A percentile compares a stretch with the other conserved stretches of the same genome.
Evolutionary conservation across 2,329 filamentous ascomycete species (phyloP).

Genomic region (Colletotrichum sidae): DNA sequence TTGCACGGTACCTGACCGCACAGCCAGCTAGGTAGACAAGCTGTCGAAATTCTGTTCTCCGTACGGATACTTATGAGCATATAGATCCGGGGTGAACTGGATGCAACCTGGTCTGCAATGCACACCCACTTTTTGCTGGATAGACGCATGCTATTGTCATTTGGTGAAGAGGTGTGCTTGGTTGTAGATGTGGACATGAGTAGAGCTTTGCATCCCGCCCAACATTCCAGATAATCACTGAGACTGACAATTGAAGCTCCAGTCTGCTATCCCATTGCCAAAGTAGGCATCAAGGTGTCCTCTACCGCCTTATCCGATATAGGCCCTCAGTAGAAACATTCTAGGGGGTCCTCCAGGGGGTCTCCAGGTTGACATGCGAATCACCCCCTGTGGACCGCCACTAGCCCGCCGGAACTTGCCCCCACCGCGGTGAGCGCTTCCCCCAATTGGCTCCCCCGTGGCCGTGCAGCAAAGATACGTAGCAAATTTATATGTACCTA

Average conservation of each 20-base stretch:
- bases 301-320: constrained; percentile 26
- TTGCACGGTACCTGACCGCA: neutral
- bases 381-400: constrained; percentile 25
- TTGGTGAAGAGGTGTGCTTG: neutral
- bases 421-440: constrained; percentile 24
- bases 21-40: constrained; percentile 2
- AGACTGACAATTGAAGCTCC: neutral
- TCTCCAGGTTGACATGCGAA: constrained; percentile 1
- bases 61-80: no score
- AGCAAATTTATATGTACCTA: constrained; percentile 25
- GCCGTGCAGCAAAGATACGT: constrained; percentile 36
- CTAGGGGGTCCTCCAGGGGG: constrained; percentile 6
- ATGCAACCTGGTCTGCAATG: constrained; percentile 18
- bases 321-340: constrained; percentile 12
- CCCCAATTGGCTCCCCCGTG: constrained; percentile 30
- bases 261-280: constrained; percentile 1
- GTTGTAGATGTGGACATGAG: no score
- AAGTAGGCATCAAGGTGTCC: constrained; percentile 1
- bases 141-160: neutral
- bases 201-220: no score
- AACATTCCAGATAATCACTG: no score
- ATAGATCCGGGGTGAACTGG: constrained; percentile 26
- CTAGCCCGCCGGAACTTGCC: constrained; percentile 27
- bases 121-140: constrained; percentile 3
- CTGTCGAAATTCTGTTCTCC: constrained; percentile 4